Evolutionary conservation across 768 basidiomycete genomes (phyloP).

Genomic region (Xerocomus spinulosus): DNA sequence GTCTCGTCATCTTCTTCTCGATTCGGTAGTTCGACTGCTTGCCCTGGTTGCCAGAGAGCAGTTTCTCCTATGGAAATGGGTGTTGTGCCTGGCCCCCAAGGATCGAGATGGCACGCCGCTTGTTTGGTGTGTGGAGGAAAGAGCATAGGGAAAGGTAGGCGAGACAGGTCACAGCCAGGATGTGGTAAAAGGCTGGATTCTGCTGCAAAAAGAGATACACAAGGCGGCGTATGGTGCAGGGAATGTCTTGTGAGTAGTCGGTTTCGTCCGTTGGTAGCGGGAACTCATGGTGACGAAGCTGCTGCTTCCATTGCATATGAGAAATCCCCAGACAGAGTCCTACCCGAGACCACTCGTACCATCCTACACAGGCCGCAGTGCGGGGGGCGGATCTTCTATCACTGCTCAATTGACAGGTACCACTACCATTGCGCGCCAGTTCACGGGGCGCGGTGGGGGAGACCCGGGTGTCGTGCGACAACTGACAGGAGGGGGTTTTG

Average conservation of each 20-base stretch:
- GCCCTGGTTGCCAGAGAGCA: constrained; percentile 68
- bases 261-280: not conserved
- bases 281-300: constrained; percentile 38
- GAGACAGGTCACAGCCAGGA: constrained; percentile 58
- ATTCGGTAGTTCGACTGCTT: constrained; percentile 42
- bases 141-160: constrained; percentile 38
- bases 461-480: constrained; percentile 43
- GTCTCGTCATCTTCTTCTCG: constrained; percentile 23
- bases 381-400: constrained; percentile 29
- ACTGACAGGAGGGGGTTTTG: constrained; percentile 62
- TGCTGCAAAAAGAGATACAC: constrained; percentile 67
- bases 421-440: constrained; percentile 70
- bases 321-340: constrained; percentile 49
- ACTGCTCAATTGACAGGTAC: constrained; percentile 61
- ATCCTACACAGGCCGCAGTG: constrained; percentile 39
- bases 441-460: constrained; percentile 55
- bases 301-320: constrained; percentile 46
- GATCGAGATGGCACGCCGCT: constrained; percentile 71
- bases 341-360: constrained; percentile 47
- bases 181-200: constrained; percentile 83
- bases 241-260: constrained; percentile 65
- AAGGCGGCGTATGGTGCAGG: constrained; percentile 76
- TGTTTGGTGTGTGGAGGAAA: constrained; percentile 83
- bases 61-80: constrained; percentile 84
- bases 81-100: constrained; percentile 80